Evolutionary conservation across 805 yeast genomes (phyloP).

Genomic region (Kodamaea fukazawae): DNA sequence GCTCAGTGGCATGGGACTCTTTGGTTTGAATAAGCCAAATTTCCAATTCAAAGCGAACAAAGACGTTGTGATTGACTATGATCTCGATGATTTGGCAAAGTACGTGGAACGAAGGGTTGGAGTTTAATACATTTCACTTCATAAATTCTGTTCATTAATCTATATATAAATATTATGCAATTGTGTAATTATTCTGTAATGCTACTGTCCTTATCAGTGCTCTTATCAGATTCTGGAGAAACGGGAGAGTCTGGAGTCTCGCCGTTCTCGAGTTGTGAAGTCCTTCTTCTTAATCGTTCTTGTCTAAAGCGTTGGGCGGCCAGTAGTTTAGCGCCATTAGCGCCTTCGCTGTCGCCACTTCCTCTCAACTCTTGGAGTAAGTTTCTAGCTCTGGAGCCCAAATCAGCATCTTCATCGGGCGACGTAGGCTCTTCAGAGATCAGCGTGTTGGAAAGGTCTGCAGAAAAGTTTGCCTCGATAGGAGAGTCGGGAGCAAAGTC

Average conservation of each 20-base stretch:
- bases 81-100: conserved; percentile 26
- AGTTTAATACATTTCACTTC: conserved; percentile 1
- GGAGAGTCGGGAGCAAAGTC: conserved; percentile 13
- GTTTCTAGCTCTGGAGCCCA: conserved; percentile 60
- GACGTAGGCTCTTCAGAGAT: conserved; percentile 1
- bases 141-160: conserved; percentile 3
- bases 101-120: conserved; percentile 6
- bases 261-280: conserved; percentile 1
- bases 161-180: conserved; percentile 3
- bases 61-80: conserved; percentile 32
- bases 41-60: conserved; percentile 28
- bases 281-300: conserved; percentile 23
- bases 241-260: conserved; percentile 2
- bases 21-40: conserved; percentile 33
- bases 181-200: conserved; percentile 1
- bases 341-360: conserved; percentile 17
- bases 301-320: conserved; percentile 45
- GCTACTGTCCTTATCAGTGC: conserved; percentile 1
- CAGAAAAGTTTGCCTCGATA: conserved; percentile 5
- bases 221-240: neutral
- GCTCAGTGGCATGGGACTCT: conserved; percentile 41
- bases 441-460: conserved; percentile 3
- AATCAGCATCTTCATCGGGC: conserved; percentile 14
- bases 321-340: conserved; percentile 24
- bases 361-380: conserved; percentile 61